Evolutionary conservation across 176 grass and related monocot genomes (phyloP).

Genomic region (Cenchrus fungigraminus): DNA sequence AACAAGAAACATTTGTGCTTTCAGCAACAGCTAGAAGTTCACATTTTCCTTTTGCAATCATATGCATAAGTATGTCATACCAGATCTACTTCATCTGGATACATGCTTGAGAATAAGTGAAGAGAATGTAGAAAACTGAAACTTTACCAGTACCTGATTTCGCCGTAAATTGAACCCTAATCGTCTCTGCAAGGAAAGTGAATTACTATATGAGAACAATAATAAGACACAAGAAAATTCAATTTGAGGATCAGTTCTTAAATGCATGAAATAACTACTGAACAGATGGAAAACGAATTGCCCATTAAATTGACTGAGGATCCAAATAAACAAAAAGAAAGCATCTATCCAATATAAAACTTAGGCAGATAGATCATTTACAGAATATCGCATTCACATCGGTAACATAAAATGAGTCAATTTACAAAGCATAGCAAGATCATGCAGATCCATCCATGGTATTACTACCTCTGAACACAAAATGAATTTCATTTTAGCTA

Average conservation of each 20-base stretch:
- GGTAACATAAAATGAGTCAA: neutral
- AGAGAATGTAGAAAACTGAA: conserved; percentile 24
- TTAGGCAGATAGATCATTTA: conserved; percentile 21
- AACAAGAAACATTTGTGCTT: neutral
- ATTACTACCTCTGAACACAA: neutral
- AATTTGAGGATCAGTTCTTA: conserved; percentile 1
- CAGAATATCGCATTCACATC: conserved; percentile 21
- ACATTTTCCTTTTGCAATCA: neutral
- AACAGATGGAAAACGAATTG: conserved; percentile 9
- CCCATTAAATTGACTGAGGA: conserved; percentile 30
- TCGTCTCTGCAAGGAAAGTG: conserved; percentile 42
- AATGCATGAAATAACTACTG: neutral
- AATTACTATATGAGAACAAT: neutral
- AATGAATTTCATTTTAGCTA: conserved; percentile 24
- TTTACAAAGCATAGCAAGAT: neutral
- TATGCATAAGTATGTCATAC: conserved; percentile 22
- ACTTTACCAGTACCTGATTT: conserved; percentile 40
- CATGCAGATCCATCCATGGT: conserved; percentile 10
- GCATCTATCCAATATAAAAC: conserved; percentile 7
- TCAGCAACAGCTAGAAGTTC: conserved; percentile 9
- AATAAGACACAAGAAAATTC: conserved; percentile 2
- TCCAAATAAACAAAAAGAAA: conserved; percentile 13
- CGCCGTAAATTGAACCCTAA: conserved; percentile 44
- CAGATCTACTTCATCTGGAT: conserved; percentile 24
- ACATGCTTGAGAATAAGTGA: conserved; percentile 11